Evolutionary conservation across 177 flowering plant species (phyloP), one percentile per base, ranked within the genome.

Genomic region (Vitis hybrid): DNA sequence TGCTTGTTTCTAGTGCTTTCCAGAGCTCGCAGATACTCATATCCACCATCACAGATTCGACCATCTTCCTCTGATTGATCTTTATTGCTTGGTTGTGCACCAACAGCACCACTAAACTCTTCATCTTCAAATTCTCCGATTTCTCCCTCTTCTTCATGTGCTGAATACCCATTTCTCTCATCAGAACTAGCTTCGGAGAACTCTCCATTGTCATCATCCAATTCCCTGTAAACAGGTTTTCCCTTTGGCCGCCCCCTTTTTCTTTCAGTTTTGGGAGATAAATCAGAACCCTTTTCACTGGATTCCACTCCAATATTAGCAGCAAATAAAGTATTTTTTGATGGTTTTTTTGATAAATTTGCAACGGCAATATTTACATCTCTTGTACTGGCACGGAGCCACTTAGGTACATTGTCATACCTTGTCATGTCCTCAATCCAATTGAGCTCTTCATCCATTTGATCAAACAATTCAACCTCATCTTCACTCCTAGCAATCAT

Each of bases 401-500:
- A 96, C 68, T 86, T 81, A 17, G 98, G 99, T 47, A 96, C 92
- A 76, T 89, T 87, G 22, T 94, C 90, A 76, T 86, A 89, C 72
- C 83, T 79, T 1, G 87, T 87, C 95, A 90, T 89, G 72, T 94
- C 98, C 62, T 84, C 99, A 8, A 78, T 75, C 98, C 98, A 94
- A 72, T 90, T 92, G 67, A 89, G 66, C 60, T 96, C 98, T 77
- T 96, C 98, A 80, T 96, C 99, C 97, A 96, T 96, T 72, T 91
- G 98, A 80, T 96, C 95, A 84, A 94, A 96, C 63, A 92, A 76
- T 61, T 92, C 98, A 69, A 94, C 90, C 74, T 96, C 99, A 70
- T 90, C 97, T 73, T 94, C 88, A 77, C 94, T 90, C 69, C 99
- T 85, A 15, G 99, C 97, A 80, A 94, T 92, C 98, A 96, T 89